Evolutionary conservation across 1,284 basidiomycete genomes (phyloP).

Genomic region (Pseudozyma tsukubaensis): DNA sequence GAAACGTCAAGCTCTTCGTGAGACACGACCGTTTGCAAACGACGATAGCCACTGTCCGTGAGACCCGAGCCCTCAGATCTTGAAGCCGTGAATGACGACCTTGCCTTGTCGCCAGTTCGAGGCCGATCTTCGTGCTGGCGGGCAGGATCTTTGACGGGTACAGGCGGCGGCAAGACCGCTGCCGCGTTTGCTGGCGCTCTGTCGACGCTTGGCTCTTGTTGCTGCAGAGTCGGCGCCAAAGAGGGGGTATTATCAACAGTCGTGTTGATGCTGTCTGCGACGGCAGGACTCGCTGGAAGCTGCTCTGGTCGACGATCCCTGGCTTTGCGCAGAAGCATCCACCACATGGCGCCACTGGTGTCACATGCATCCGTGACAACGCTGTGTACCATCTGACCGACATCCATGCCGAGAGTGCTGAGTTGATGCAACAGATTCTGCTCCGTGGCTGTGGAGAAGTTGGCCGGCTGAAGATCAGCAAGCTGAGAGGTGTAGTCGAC

Average conservation of each 20-base stretch:
- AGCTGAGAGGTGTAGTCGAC: conserved; percentile 79
- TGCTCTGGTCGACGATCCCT: conserved; percentile 71
- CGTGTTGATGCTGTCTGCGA: background rate
- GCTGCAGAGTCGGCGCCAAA: background rate
- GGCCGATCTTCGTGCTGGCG: conserved; percentile 27
- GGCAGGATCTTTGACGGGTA: conserved; percentile 41
- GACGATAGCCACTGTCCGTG: conserved; percentile 20
- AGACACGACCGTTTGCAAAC: conserved; percentile 45
- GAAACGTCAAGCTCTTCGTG: conserved; percentile 40
- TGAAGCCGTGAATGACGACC: conserved; percentile 14
- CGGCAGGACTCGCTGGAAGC: conserved; percentile 1
- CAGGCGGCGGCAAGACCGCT: conserved; percentile 19
- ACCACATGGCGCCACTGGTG: conserved; percentile 90
- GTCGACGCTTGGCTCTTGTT: background rate
- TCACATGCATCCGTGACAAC: conserved; percentile 93
- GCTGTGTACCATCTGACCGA: conserved; percentile 91
- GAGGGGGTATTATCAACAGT: background rate
- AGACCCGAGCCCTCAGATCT: conserved; percentile 27
- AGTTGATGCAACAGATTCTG: conserved; percentile 82
- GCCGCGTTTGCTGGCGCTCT: background rate
- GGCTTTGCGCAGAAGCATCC: conserved; percentile 87
- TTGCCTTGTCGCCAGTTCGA: conserved; percentile 6
- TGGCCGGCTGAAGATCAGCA: conserved; percentile 78
- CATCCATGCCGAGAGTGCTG: conserved; percentile 85
- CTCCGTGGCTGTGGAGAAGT: conserved; percentile 83